Conservation (phyloP, 106 monocot genomes). For the Dactylorhiza incarnata region DNA sequence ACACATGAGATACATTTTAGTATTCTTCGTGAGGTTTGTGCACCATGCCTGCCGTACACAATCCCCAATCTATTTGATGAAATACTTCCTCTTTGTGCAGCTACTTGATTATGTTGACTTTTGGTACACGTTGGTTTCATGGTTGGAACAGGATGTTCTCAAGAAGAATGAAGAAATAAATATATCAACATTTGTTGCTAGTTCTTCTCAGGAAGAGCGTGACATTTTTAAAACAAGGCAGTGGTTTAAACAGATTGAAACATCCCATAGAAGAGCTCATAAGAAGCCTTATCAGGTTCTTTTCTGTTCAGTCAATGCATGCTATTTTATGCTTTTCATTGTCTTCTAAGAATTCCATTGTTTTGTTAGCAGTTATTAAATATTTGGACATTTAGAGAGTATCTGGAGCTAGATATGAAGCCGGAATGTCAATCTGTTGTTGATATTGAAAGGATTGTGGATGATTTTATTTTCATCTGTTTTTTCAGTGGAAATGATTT, state of each 20-base stretch:
- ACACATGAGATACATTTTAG: slow-evolving; percentile 64
- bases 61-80: background rate
- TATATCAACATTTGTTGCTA: slow-evolving; percentile 2
- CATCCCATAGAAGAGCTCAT: background rate
- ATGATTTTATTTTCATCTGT: slow-evolving; percentile 56
- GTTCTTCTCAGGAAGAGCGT: slow-evolving; percentile 4
- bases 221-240: slow-evolving; percentile 3
- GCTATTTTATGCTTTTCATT: background rate
- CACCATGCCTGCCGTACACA: background rate
- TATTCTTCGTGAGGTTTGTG: slow-evolving; percentile 50
- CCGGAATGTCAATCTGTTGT: background rate
- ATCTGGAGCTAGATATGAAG: slow-evolving; percentile 34
- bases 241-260: slow-evolving; percentile 7
- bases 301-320: background rate
- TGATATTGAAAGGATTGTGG: slow-evolving; percentile 40
- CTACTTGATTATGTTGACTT: background rate
- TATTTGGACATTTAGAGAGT: slow-evolving; percentile 50
- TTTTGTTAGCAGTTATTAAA: slow-evolving; percentile 45
- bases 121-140: background rate
- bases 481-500: slow-evolving; percentile 67
- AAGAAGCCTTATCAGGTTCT: slow-evolving; percentile 28
- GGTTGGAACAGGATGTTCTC: background rate
- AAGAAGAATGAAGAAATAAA: background rate
- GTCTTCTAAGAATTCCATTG: background rate
- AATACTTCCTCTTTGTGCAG: background rate